Evolutionary conservation across 179 eudicot species (phyloP).

Genomic region (Sideroxylon spinosum): DNA sequence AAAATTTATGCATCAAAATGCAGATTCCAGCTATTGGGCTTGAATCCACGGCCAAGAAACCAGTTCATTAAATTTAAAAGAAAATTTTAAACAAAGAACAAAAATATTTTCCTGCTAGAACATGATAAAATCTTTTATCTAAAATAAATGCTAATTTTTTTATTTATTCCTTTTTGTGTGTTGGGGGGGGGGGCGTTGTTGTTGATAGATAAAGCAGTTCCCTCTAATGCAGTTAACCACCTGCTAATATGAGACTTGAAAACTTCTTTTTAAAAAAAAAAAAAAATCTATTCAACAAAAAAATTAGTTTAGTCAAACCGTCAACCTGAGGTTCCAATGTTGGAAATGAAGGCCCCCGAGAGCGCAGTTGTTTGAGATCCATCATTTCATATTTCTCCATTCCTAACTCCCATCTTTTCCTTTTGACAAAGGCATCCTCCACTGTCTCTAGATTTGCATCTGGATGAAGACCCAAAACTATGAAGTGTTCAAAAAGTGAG

Average conservation of each 20-base stretch:
- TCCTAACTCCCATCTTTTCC: constrained; percentile 64
- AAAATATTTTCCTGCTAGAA: background rate
- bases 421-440: constrained; percentile 73
- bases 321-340: constrained; percentile 83
- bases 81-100: background rate
- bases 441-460: constrained; percentile 76
- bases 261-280: no score
- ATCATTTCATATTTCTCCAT: constrained; percentile 31
- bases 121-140: background rate
- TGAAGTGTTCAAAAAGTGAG: constrained; percentile 82
- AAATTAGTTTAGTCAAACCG: background rate
- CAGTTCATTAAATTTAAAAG: background rate
- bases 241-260: no score
- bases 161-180: no score
- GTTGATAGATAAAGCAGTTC: background rate
- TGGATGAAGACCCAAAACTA: constrained; percentile 81
- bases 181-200: no score
- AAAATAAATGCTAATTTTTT: background rate
- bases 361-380: constrained; percentile 35
- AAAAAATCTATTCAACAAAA: background rate
- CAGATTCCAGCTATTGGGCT: constrained; percentile 5
- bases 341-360: constrained; percentile 48
- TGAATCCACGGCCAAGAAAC: background rate
- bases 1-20: background rate
- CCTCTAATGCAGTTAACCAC: background rate